Base-by-base conservation (phyloP, 2,329 filamentous ascomycete species). In the Nigrospora sphaerica region DNA sequence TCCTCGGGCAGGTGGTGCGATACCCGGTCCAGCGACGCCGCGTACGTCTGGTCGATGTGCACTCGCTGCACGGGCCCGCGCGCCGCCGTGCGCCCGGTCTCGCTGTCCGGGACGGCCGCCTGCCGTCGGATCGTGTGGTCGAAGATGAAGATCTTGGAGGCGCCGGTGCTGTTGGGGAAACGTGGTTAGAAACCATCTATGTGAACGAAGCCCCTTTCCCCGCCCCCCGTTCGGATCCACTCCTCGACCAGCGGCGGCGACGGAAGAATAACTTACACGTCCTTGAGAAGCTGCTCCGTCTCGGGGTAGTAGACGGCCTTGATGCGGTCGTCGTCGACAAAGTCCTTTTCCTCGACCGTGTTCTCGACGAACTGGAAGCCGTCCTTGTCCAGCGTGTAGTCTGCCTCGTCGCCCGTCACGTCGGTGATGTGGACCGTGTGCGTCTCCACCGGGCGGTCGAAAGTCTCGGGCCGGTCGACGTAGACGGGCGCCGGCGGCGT, bases 281-380 rank as follows among this genome's bases (percentile, higher is more conserved):
- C 75, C 47, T 83, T 83, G 0, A 90, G 62, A 17, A 89, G 62
- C 42, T 79, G 65, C 59, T 88, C 81, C 3, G 86, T 79, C 60
- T 90, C 86, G 0, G 83, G 76, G 62, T 91, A 91, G 65, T 90
- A 91, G 6, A 74, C 69, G 4, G 68, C 58, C 58, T 80, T 75
- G 62, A 91, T 83, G 32, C 73, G 71, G 1, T 75, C 75, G 44
- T 86, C 81, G 53, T 85, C 76, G 2, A 54, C 3, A 46, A 71
- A 71, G 28, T 65, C 59, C 49, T 64, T 66, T 55, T 70, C 66
- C 10, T 52, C 47, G 2, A 62, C 57, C 0, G 49, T 41, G 32
- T 65, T 59, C 1, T 42, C 51, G 32, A 61, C 46, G 31, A 67
- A 53, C 46, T 69, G 62, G 52, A 71, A 71, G 1, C 66, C 67